These are phyloP conservation scores for Moricandia arvensis DNA, from an alignment of 345 rosid species.

Conservation along the genomic window DNA sequence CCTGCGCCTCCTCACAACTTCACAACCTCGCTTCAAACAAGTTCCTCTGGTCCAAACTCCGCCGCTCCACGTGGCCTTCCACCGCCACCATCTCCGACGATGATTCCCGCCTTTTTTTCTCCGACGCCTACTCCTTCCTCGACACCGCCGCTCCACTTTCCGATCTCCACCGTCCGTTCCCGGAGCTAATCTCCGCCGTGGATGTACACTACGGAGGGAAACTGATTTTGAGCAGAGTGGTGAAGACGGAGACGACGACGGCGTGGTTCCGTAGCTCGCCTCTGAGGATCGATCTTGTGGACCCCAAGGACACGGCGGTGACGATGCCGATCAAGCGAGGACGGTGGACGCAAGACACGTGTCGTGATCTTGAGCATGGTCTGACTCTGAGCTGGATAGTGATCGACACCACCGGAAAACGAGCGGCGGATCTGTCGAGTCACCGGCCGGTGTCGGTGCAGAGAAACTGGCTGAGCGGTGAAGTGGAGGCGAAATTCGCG, in stretches of 20 bases:
- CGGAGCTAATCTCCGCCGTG: constrained; percentile 63
- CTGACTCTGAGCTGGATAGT: constrained; percentile 73
- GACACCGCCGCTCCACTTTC: constrained; percentile 11
- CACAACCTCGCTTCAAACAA: constrained; percentile 46
- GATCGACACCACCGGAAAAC: constrained; percentile 51
- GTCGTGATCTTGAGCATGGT: constrained; percentile 40
- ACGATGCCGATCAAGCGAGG: constrained; percentile 47
- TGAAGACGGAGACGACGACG: constrained; percentile 58
- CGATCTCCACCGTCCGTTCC: constrained; percentile 29
- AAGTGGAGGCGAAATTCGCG: constrained; percentile 55
- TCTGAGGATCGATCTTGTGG: constrained; percentile 65
- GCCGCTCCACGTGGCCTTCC: constrained; percentile 77
- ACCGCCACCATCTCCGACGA: constrained; percentile 52
- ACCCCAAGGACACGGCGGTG: constrained; percentile 53
- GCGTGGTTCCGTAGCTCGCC: constrained; percentile 75
- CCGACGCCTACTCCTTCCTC: constrained; percentile 44
- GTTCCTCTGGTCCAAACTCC: constrained; percentile 53
- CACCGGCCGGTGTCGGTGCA: constrained; percentile 60
- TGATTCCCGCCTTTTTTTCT: constrained; percentile 72
- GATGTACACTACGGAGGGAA: constrained; percentile 52
- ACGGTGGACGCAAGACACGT: constrained; percentile 37
- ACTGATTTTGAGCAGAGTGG: constrained; percentile 48
- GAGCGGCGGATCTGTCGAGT: constrained; percentile 68
- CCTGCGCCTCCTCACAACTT: constrained; percentile 57
- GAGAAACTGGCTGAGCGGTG: constrained; percentile 75